Evolutionary conservation across 148 eudicot species (phyloP).

Genomic region (Rhododendron williamsianum): DNA sequence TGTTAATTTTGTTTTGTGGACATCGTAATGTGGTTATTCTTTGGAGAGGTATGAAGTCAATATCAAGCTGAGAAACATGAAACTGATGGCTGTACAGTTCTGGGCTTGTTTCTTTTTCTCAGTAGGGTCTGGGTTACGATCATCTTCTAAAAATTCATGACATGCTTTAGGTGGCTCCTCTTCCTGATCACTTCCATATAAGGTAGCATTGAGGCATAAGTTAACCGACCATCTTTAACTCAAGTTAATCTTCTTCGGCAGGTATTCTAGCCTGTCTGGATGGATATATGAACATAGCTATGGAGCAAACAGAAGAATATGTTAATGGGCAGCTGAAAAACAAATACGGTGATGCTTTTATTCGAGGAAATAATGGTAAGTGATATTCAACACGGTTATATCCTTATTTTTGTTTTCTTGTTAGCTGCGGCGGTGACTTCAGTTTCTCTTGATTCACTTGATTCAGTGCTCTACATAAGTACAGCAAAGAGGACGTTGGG

Average conservation of each 20-base stretch:
- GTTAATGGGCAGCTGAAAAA: constrained; percentile 95
- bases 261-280: constrained; percentile 95
- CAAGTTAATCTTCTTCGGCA: constrained; percentile 19
- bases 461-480: constrained; percentile 92
- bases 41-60: not conserved
- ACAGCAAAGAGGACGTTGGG: constrained; percentile 77
- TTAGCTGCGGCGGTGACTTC: not conserved
- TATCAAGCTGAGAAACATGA: not conserved
- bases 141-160: not conserved
- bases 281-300: constrained; percentile 97
- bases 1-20: not conserved
- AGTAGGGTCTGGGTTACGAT: not conserved
- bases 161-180: not conserved
- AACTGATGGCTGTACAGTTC: not conserved
- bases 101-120: not conserved
- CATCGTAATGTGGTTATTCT: not conserved
- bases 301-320: constrained; percentile 99
- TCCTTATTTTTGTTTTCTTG: not conserved
- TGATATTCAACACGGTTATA: not conserved
- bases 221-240: not conserved
- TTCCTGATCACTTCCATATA: not conserved
- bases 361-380: constrained; percentile 92
- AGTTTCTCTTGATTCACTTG: not conserved
- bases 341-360: constrained; percentile 93
- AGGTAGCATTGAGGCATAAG: not conserved